phyloP scores from a whole-genome alignment of 116 monocot species.

The Trichopus zeylanicus region DNA sequence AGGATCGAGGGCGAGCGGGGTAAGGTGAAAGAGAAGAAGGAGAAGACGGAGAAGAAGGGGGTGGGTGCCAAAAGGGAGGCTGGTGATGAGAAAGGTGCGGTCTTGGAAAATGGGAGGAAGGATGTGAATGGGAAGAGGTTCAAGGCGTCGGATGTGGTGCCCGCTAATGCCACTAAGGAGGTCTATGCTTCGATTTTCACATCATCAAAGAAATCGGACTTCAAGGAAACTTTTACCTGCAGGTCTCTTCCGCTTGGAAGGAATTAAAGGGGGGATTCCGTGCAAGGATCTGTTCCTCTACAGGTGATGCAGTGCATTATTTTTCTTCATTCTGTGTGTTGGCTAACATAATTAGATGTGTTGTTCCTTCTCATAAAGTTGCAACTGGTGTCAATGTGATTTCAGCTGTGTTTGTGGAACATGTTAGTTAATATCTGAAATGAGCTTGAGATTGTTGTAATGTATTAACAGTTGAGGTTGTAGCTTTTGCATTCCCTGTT shows the following conservation, averaged over 20 bases:
- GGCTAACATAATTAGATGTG: too few relatives aligned
- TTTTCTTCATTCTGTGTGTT: too few relatives aligned
- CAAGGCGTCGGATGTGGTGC: conserved; percentile 61
- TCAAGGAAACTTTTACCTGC: conserved; percentile 82
- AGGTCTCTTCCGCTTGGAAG: conserved; percentile 83
- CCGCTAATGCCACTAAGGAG: conserved; percentile 75
- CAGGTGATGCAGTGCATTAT: too few relatives aligned
- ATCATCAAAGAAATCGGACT: conserved; percentile 64
- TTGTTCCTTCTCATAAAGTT: too few relatives aligned
- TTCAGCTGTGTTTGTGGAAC: too few relatives aligned
- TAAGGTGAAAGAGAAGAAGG: conserved; percentile 49
- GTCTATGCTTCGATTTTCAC: conserved; percentile 94
- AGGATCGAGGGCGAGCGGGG: conserved; percentile 78
- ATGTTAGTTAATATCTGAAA: too few relatives aligned
- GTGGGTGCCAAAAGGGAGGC: conserved; percentile 19
- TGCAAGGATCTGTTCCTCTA: too few relatives aligned
- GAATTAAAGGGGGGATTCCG: conserved; percentile 42
- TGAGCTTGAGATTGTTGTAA: too few relatives aligned
- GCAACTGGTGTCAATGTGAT: too few relatives aligned
- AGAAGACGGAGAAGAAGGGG: conserved; percentile 51
- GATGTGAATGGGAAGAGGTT: conserved; percentile 42
- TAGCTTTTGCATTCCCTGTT: too few relatives aligned
- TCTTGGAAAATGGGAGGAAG: conserved; percentile 40
- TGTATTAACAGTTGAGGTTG: too few relatives aligned
- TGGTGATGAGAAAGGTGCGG: conserved; percentile 30